These are phyloP conservation scores for Xylariaceae sp. DNA, from an alignment of 2,329 filamentous ascomycete genomes.

Conservation along the genomic window DNA sequence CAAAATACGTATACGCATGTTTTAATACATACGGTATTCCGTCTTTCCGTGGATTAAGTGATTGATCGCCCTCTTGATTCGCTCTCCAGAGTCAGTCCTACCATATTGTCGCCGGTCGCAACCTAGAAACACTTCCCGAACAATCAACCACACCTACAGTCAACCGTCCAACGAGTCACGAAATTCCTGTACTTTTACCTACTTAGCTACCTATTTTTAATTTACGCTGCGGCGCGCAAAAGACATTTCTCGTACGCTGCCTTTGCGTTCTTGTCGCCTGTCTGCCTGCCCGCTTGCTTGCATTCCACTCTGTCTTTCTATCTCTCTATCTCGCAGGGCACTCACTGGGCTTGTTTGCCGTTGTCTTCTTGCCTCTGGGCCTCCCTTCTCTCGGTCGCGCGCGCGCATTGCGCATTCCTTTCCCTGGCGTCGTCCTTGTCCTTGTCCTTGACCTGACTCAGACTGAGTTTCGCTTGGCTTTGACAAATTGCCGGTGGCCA, in stretches of 20 bases:
- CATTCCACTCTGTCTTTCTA: conserved; percentile 2
- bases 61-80: conserved; percentile 28
- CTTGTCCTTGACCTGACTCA: conserved; percentile 39
- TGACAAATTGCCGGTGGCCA: conserved; percentile 42
- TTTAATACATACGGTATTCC: conserved; percentile 30
- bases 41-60: conserved; percentile 29
- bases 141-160: conserved; percentile 13
- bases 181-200: conserved; percentile 25
- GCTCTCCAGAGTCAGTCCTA: conserved; percentile 22
- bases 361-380: conserved; percentile 1
- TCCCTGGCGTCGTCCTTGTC: conserved; percentile 34
- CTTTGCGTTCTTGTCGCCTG: conserved; percentile 16
- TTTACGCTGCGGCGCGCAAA: conserved; percentile 31
- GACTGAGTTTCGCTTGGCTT: conserved; percentile 44
- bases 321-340: conserved; percentile 14
- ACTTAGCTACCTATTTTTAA: conserved; percentile 26
- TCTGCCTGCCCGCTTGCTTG: background rate
- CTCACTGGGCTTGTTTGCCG: conserved; percentile 2
- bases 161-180: background rate
- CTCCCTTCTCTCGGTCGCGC: conserved; percentile 12
- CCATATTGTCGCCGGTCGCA: conserved; percentile 36
- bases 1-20: conserved; percentile 23
- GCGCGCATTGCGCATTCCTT: conserved; percentile 16
- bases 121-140: conserved; percentile 16
- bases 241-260: conserved; percentile 25